These are phyloP conservation scores for Solanum ossicruentum DNA, from an alignment of 257 asterid genomes.

Conservation along the genomic window DNA sequence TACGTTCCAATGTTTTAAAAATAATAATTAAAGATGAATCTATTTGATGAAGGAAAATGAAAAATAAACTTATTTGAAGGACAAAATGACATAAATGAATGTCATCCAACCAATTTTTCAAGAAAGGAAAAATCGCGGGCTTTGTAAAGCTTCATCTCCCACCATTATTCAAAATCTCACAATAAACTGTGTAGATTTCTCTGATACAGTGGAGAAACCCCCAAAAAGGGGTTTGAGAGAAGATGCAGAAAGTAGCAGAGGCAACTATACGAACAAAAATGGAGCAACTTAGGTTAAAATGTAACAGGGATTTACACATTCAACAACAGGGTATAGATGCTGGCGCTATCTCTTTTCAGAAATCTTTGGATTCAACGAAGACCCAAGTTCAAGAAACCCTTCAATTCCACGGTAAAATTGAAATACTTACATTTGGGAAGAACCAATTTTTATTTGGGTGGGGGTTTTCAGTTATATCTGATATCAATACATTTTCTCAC, in stretches of 20 bases:
- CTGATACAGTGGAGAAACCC: not conserved
- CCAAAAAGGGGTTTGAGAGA: not conserved
- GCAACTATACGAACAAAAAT: slow-evolving; percentile 21
- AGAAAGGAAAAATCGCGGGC: not conserved
- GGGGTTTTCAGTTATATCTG: not conserved
- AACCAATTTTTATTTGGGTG: not conserved
- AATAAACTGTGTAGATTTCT: not conserved
- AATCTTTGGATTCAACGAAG: slow-evolving; percentile 24
- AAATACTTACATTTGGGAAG: not conserved
- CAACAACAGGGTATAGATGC: slow-evolving; percentile 50
- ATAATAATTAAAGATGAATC: too few relatives aligned
- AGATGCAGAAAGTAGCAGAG: slow-evolving; percentile 37
- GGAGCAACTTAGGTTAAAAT: slow-evolving; percentile 45
- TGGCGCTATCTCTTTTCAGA: not conserved
- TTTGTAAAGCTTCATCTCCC: not conserved
- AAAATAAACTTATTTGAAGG: too few relatives aligned
- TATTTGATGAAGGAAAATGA: too few relatives aligned
- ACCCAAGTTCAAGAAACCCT: slow-evolving; percentile 36
- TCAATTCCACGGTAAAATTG: slow-evolving; percentile 4
- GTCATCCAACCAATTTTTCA: not conserved
- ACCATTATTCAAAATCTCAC: not conserved
- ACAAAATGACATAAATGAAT: not conserved
- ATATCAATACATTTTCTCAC: not conserved
- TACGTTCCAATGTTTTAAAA: not conserved
- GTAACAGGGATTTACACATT: slow-evolving; percentile 52